Evolutionary conservation across 2,329 filamentous ascomycete species (phyloP).

Genomic region (Scolecobasidium constrictum): DNA sequence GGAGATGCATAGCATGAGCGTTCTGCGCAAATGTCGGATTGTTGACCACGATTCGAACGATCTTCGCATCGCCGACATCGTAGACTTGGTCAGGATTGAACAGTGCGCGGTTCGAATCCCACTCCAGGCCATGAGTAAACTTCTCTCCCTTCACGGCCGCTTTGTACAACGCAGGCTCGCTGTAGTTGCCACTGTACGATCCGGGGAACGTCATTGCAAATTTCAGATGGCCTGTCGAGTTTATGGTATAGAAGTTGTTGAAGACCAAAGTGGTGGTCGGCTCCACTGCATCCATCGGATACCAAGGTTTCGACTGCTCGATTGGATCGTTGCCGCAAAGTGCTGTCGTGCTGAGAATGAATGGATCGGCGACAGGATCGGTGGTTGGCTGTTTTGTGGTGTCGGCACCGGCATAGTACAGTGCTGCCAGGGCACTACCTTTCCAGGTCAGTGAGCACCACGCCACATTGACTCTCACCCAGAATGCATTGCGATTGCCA

Average conservation of each 20-base stretch:
- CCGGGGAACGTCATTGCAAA: conserved; percentile 17
- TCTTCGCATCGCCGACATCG: not conserved
- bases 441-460: conserved; percentile 29
- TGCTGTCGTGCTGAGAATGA: not conserved
- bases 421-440: conserved; percentile 45
- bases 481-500: conserved; percentile 15
- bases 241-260: conserved; percentile 13
- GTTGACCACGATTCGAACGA: not conserved
- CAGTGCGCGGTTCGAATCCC: not conserved
- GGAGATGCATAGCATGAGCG: conserved; percentile 10
- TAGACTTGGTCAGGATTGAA: not conserved
- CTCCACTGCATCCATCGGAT: conserved; percentile 30
- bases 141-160: conserved; percentile 16
- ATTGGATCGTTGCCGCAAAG: conserved; percentile 42
- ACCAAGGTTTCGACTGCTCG: conserved; percentile 39
- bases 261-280: not conserved
- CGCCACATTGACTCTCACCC: conserved; percentile 18
- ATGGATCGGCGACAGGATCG: not conserved
- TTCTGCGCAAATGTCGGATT: not conserved
- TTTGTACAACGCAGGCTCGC: conserved; percentile 26
- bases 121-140: conserved; percentile 12
- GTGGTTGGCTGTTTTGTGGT: conserved; percentile 33
- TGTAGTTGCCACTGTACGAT: conserved; percentile 24
- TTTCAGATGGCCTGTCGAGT: conserved; percentile 12
- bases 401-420: conserved; percentile 54